Percentiles rank a stretch among this genome's conserved stretches.
Evolutionary conservation across 805 yeast species (phyloP).

Genomic region (Ogataea degrootiae): DNA sequence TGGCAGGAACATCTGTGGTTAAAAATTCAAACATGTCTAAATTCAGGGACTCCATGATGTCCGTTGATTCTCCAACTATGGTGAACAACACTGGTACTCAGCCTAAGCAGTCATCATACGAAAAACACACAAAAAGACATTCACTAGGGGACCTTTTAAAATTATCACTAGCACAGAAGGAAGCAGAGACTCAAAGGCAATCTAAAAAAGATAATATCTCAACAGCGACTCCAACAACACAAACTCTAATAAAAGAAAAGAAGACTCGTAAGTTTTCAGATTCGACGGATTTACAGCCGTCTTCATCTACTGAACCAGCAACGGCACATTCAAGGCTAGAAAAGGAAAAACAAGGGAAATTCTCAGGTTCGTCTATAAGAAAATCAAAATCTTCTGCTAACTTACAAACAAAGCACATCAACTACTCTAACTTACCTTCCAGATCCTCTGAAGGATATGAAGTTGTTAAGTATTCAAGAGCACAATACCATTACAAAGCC

Average conservation of each 20-base stretch:
- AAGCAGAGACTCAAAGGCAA: background rate
- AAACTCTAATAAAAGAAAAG: background rate
- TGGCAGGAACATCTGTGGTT: constrained; percentile 39
- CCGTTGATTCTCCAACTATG: constrained; percentile 3
- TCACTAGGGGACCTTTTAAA: constrained; percentile 11
- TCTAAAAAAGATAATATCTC: background rate
- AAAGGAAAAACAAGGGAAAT: background rate
- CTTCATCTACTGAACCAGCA: no score
- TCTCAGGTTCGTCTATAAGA: constrained; percentile 11
- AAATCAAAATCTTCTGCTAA: constrained; percentile 30
- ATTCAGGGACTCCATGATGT: constrained; percentile 31
- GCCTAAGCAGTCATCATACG: background rate
- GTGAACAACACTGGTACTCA: background rate
- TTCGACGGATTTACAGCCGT: background rate
- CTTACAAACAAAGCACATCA: constrained; percentile 16
- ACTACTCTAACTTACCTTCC: constrained; percentile 37
- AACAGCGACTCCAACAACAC: background rate
- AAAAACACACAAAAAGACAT: background rate
- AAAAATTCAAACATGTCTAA: constrained; percentile 39
- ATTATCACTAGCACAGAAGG: constrained; percentile 1
- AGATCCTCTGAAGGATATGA: constrained; percentile 49
- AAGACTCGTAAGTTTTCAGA: constrained; percentile 1
- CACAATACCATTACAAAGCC: constrained; percentile 55
- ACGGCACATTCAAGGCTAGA: background rate
- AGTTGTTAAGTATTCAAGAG: constrained; percentile 48